Base-by-base conservation (phyloP, 371 early-diverging fungal genomes). In the Batkoa obscura region DNA sequence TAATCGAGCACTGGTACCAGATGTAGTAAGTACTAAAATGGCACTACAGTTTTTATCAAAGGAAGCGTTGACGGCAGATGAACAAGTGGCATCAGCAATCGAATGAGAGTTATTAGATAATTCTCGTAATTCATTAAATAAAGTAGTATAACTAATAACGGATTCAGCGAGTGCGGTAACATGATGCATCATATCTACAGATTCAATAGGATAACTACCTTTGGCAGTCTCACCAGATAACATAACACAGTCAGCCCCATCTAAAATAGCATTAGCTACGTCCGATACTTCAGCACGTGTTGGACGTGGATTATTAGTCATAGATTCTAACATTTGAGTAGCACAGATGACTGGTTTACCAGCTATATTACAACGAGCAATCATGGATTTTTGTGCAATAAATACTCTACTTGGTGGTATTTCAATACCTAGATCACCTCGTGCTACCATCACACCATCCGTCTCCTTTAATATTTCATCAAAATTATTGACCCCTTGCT, bases 251-350 rank as follows among this genome's bases (percentile, higher is more conserved):
- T 95, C 98, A 41, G 93, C 88, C 50, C 96, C 97, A 68, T 95
- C 95, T 58, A 93, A 64, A 10, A 96, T 83, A 42, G 99, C 98
- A 72, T 98, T 95, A 38, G 98, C 94, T 37, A 99, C 95, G 68
- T 99, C 99, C 39, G 88, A 89, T 10, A 92, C 92, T 67, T 99
- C 99, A 50, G 99, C 95, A 67, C 99, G 87, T 37, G 96, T 98
- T n/a, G 98, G 98, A 37, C 90, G 77, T 56, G 88, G 88, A 72
- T 90, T 90, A 65, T 74, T 73, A 35, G 88, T 94, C 98, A 98
- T 98, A 43, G 92, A 90, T 67, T 98, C 97, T 45, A 99, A 70
- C 99, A 99, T 98, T 72, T 99, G 98, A 47, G 99, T 99, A 42
- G 99, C 98, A 62, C 87, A 87, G 46, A 98, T 90, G 55, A 94